phyloP scores from a whole-genome alignment of 805 yeast genomes.

The Candida suzukii region DNA sequence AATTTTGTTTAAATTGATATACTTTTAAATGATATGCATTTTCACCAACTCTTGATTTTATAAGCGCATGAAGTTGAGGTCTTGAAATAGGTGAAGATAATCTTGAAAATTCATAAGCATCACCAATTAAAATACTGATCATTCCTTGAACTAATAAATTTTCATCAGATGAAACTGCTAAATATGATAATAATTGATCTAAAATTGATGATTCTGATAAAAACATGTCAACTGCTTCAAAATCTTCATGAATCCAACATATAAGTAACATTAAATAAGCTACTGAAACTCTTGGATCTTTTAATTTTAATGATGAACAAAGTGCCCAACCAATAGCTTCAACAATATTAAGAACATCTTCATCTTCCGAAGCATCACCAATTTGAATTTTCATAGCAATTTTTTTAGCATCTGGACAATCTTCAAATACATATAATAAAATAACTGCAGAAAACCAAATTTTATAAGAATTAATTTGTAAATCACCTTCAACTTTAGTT shows the following conservation, averaged over 20 bases:
- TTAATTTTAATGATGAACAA: constrained; percentile 49
- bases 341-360: constrained; percentile 61
- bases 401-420: constrained; percentile 40
- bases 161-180: constrained; percentile 37
- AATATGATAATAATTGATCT: constrained; percentile 60
- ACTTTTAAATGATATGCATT: constrained; percentile 73
- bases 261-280: constrained; percentile 72
- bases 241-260: constrained; percentile 73
- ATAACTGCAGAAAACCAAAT: constrained; percentile 76
- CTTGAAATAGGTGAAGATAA: constrained; percentile 58
- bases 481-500: constrained; percentile 68
- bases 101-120: constrained; percentile 70
- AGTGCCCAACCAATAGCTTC: constrained; percentile 76
- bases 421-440: constrained; percentile 55
- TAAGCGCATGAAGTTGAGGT: constrained; percentile 47
- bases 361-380: constrained; percentile 57
- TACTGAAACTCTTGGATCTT: constrained; percentile 69
- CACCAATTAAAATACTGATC: constrained; percentile 64
- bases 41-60: constrained; percentile 69
- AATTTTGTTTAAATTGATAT: constrained; percentile 60
- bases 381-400: constrained; percentile 40
- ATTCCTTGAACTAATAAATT: constrained; percentile 55
- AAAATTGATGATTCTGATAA: constrained; percentile 59
- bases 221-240: constrained; percentile 68
- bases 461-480: constrained; percentile 76